Evolutionary conservation across 202 grass and related monocot genomes (phyloP), one percentile per base, ranked within the genome.

Genomic region (Elaeis oleifera): DNA sequence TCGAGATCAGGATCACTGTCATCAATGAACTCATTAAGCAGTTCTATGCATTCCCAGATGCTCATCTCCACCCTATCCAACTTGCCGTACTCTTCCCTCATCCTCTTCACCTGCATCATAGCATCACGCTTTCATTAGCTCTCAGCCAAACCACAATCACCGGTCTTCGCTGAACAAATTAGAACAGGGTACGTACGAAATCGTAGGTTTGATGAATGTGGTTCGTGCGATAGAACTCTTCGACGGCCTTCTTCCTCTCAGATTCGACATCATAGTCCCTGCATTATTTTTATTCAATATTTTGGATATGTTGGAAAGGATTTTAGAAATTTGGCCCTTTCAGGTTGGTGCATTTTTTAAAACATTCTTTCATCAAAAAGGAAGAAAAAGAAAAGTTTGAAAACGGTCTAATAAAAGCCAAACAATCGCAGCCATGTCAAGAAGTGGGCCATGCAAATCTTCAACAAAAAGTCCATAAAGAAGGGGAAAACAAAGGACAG

Each of bases 21-120:
- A n/a, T 68, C 65, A 23, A 68, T 26, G 3, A 68, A 56, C 25
- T 56, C 51, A 23, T 68, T 56, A 6, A 68, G 51, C 52, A 68
- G 9, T 24, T 68, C 28, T 5, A 68, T n/a, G 65, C 65, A 39
- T 18, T 68, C 65, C 65, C 53, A 68, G 27, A 68, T 56, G 65
- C 65, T 68, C 65, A 68, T 68, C 51, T 68, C 65, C 52, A n/a
- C n/a, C 9, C 65, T 29, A 15, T 56, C 52, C 65, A 68, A 22
- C 26, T 68, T 68, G 25, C 27, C 65, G 13, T 68, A 68, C 52
- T 48, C 50, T 7, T 32, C 65, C 7, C 65, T 68, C n/a, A 17
- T 56, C 16, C 8, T 54, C 65, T 44, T 68, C 51, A 68, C 65
- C 63, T 65, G 49, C 4, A 16, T 49, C 23, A 3, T 23, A 53